Percentiles rank a stretch among this genome's conserved stretches.
Conservation (phyloP, 768 basidiomycete species). For the Pulveroboletus sp. region DNA sequence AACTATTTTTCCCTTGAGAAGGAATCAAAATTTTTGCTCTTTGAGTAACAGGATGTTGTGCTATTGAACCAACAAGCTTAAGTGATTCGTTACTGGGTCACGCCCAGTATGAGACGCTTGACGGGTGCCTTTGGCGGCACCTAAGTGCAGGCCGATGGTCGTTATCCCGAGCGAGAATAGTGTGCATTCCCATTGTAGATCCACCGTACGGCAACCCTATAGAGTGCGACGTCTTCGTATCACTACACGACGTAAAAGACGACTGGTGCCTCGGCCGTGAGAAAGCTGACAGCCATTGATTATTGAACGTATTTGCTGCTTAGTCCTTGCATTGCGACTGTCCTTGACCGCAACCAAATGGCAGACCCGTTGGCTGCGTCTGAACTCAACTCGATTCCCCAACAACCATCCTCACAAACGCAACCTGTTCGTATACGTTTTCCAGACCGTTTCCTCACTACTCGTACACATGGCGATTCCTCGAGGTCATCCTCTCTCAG, state of each 20-base stretch:
- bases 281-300: conserved; percentile 7
- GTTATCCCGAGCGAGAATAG: conserved; percentile 7
- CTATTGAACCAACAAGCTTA: no score
- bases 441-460: conserved; percentile 27
- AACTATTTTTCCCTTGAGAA: no score
- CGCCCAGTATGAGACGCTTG: background rate
- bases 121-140: background rate
- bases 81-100: no score
- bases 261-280: conserved; percentile 14
- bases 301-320: background rate
- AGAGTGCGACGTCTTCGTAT: background rate
- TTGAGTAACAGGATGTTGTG: no score
- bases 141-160: background rate
- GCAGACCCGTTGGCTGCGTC: conserved; percentile 25
- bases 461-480: conserved; percentile 24
- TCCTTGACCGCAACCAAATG: conserved; percentile 18
- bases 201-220: conserved; percentile 11
- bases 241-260: background rate
- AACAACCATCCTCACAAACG: conserved; percentile 9
- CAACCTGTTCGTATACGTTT: conserved; percentile 31
- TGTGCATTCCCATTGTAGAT: conserved; percentile 6
- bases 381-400: conserved; percentile 15
- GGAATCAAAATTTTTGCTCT: no score
- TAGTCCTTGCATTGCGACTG: background rate
- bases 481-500: conserved; percentile 31